These are phyloP conservation scores for Quercus mongolica DNA, from an alignment of 306 rosid species.

Conservation along the genomic window DNA sequence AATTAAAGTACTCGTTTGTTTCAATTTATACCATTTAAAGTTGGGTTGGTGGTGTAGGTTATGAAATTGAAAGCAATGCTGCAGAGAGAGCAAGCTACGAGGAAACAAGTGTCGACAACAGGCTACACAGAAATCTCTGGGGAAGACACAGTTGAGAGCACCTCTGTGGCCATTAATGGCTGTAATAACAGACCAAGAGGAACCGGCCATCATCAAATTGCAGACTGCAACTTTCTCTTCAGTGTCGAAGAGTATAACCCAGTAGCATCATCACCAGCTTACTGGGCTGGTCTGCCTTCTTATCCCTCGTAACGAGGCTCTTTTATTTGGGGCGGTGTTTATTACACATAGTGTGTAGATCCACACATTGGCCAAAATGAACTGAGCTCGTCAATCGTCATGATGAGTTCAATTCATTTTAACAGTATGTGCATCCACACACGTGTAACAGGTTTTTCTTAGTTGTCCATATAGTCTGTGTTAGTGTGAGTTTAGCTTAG, in stretches of 20 bases:
- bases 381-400: too few species aligned
- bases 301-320: slow-evolving; percentile 28
- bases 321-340: too few species aligned
- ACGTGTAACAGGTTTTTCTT: background rate
- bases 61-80: slow-evolving; percentile 60
- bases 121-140: slow-evolving; percentile 68
- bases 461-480: background rate
- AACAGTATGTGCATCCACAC: too few species aligned
- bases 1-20: background rate
- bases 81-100: slow-evolving; percentile 46
- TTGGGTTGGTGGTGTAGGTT: slow-evolving; percentile 37
- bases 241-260: slow-evolving; percentile 57
- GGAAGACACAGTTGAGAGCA: slow-evolving; percentile 81
- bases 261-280: slow-evolving; percentile 54
- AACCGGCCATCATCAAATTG: slow-evolving; percentile 31
- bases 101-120: slow-evolving; percentile 47
- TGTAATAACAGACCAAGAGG: slow-evolving; percentile 30
- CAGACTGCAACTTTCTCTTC: slow-evolving; percentile 49
- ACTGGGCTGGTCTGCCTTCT: slow-evolving; percentile 64
- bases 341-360: too few species aligned
- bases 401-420: too few species aligned
- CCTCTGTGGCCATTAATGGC: slow-evolving; percentile 49
- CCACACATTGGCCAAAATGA: too few species aligned
- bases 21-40: background rate
- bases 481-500: background rate